Evolutionary conservation across 352 stramenopile species (phyloP), one percentile per base, ranked within the genome.

Genomic region (Phytophthora sp.): DNA sequence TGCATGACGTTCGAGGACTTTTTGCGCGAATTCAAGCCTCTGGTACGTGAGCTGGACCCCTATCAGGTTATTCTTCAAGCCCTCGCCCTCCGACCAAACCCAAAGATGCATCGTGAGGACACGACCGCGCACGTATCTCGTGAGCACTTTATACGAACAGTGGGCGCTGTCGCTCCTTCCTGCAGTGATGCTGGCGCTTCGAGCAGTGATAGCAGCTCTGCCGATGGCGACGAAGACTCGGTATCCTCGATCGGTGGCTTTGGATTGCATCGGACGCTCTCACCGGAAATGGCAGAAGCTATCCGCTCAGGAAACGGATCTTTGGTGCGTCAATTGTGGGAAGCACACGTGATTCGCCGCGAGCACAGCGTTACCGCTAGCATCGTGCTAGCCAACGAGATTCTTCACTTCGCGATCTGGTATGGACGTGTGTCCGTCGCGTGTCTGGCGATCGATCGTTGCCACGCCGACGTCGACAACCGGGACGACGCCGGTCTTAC

Each of bases 1-100:
- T 93, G 78, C 56, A 93, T 95, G 81, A 76, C 64, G 6, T 93
- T 90, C 63, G 88, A 94, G 57, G 88, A 94, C 50, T 90, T 94
- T 36, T 70, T 94, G 21, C 83, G 76, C 30, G 86, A 93, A 30
- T 96, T 96, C 66, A 94, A 96, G 58, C 72, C 74, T 18, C 67
- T 91, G 0, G 84, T 93, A 23, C 80, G 84, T 0, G 74, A 91
- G 33, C 67, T 93, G 18, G 87, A 94, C 42, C 86, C 87, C 16
- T 94, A 94, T 42, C 84, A 94, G 51, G 84, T 84, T 8, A 71
- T 95, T 15, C 33, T 89, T 3, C 63, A 86, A 33, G 84, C 87
- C 7, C 72, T 95, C 0, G 54, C 68, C n/a, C 76, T 92, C 7
- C 47, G 56, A 23, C 72, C 80, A 7, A 91, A 90, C 33, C 57